phyloP scores from a whole-genome alignment of 305 asterid species.

The Ilex paraguariensis region DNA sequence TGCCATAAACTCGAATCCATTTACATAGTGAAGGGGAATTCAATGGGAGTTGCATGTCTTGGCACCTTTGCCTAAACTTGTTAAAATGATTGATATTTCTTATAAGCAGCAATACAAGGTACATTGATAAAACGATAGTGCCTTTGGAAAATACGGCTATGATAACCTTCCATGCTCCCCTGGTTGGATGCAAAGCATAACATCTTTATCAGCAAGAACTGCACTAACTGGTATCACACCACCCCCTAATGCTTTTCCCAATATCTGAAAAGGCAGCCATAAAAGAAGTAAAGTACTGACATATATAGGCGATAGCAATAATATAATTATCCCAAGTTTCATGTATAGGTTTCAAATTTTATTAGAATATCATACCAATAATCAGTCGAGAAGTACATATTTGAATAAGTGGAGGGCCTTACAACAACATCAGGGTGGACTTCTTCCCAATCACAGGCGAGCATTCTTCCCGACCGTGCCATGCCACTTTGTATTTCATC shows the following conservation, averaged over 20 bases:
- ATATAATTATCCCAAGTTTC: too few relatives aligned
- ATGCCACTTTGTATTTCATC: constrained; percentile 98
- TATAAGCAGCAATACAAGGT: not conserved
- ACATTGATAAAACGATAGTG: not conserved
- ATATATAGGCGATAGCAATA: too few relatives aligned
- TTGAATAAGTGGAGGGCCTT: constrained; percentile 27
- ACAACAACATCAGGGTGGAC: constrained; percentile 88
- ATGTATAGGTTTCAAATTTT: too few relatives aligned
- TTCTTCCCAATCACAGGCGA: constrained; percentile 95
- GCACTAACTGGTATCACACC: constrained; percentile 95
- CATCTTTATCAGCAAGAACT: constrained; percentile 91
- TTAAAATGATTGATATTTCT: too few relatives aligned
- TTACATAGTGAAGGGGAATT: not conserved
- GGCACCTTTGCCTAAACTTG: too few relatives aligned
- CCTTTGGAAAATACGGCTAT: not conserved
- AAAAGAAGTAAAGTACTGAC: constrained; percentile 7
- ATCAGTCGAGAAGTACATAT: not conserved
- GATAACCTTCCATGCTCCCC: constrained; percentile 95
- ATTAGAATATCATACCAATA: too few relatives aligned
- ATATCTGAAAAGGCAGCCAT: constrained; percentile 45
- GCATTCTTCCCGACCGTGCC: constrained; percentile 83
- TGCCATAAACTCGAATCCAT: not conserved
- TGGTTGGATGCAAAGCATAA: constrained; percentile 95
- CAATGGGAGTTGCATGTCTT: too few relatives aligned
- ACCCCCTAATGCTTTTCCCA: constrained; percentile 98